Percentiles rank a stretch among this genome's conserved stretches.
Evolutionary conservation across 2,329 filamentous ascomycete species (phyloP).

Genomic region (Penicillium sp.): DNA sequence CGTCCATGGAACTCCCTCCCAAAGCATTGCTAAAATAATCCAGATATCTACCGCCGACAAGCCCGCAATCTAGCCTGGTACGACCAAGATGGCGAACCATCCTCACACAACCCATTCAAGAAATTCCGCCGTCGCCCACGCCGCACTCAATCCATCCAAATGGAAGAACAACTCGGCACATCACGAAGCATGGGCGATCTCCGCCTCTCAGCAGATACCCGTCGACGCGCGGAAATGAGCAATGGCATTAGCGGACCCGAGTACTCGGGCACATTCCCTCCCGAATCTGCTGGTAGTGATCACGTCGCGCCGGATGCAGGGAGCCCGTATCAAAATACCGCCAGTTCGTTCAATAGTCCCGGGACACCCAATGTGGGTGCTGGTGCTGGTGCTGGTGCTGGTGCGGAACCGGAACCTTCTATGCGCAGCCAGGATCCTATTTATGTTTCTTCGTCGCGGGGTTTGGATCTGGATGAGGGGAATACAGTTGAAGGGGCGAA

Average conservation of each 20-base stretch:
- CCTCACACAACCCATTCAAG: slow-evolving; percentile 47
- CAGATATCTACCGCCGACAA: slow-evolving; percentile 46
- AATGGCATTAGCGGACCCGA: slow-evolving; percentile 27
- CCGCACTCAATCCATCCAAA: slow-evolving; percentile 33
- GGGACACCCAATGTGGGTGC: background rate
- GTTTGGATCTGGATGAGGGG: slow-evolving; percentile 18
- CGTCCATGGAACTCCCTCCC: background rate
- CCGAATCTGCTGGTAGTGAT: slow-evolving; percentile 30
- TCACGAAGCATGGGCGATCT: slow-evolving; percentile 30
- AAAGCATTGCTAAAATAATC: background rate
- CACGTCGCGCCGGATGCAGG: slow-evolving; percentile 10
- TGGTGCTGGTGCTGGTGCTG: background rate
- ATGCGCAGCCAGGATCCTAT: slow-evolving; percentile 37
- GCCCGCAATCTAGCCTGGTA: slow-evolving; percentile 48
- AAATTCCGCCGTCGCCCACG: slow-evolving; percentile 38
- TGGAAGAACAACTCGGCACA: slow-evolving; percentile 33
- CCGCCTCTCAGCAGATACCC: slow-evolving; percentile 26
- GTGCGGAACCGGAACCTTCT: slow-evolving; percentile 24
- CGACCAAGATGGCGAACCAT: slow-evolving; percentile 41
- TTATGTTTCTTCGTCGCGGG: slow-evolving; percentile 28
- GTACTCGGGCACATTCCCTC: slow-evolving; percentile 32
- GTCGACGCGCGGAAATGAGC: slow-evolving; percentile 29
- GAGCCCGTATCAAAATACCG: background rate
- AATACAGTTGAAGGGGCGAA: slow-evolving; percentile 6
- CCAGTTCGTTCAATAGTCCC: background rate